phyloP scores from a whole-genome alignment of 352 stramenopile species.

The Globisporangium yorkense region DNA sequence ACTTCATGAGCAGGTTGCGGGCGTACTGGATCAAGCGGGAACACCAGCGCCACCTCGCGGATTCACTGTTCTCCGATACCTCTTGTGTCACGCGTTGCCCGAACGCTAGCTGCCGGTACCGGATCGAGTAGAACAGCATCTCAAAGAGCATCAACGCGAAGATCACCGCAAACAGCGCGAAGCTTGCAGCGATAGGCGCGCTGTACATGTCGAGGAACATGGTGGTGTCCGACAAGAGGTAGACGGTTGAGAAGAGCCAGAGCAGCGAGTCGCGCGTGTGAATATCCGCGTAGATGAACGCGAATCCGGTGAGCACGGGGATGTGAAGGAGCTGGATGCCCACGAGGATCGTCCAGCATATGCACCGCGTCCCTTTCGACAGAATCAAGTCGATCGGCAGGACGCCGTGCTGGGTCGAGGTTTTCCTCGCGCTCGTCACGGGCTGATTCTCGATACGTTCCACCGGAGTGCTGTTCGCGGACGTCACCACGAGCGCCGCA shows the following conservation, averaged over 20 bases:
- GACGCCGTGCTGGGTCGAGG: neutral
- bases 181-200: neutral
- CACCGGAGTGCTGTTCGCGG: neutral
- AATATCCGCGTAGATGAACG: constrained; percentile 5
- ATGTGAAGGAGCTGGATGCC: constrained; percentile 6
- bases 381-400: constrained; percentile 6
- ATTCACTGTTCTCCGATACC: neutral
- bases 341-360: constrained; percentile 6
- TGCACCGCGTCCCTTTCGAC: neutral
- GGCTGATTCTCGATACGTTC: neutral
- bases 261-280: constrained; percentile 2
- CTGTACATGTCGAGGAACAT: neutral
- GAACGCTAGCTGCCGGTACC: constrained; percentile 5
- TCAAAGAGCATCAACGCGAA: neutral
- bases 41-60: neutral
- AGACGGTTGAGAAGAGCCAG: constrained; percentile 7
- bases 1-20: neutral
- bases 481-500: neutral
- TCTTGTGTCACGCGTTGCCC: neutral
- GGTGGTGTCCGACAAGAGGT: constrained; percentile 5
- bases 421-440: neutral
- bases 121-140: constrained; percentile 9
- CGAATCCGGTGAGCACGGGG: neutral
- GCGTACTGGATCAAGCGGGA: neutral
- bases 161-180: constrained; percentile 2